Evolutionary conservation across 192 early-diverging fungal genomes (phyloP).

Genomic region (Umbelopsis isabellina): DNA sequence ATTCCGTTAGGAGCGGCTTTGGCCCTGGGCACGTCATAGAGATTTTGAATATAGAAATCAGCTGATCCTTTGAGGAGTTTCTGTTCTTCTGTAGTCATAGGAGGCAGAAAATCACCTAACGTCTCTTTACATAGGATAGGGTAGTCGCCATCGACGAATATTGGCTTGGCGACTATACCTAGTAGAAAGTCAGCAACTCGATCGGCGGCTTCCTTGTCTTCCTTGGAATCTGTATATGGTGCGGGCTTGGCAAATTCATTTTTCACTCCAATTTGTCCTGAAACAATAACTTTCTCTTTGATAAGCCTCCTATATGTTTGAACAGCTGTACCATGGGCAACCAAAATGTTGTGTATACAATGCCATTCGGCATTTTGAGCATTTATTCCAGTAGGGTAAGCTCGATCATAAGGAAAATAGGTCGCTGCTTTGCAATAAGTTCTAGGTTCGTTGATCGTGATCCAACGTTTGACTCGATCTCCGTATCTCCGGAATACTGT

Average conservation of each 20-base stretch:
- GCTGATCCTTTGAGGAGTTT: background rate
- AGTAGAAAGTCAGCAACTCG: background rate
- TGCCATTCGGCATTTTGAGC: background rate
- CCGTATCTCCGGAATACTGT: background rate
- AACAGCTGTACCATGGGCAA: constrained; percentile 4
- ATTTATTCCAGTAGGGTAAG: background rate
- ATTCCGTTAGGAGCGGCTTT: constrained; percentile 18
- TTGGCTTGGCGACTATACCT: background rate
- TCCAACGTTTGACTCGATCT: constrained; percentile 11
- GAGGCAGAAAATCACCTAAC: background rate
- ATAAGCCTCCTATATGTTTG: background rate
- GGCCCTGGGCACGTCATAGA: background rate
- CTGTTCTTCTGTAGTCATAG: constrained; percentile 2
- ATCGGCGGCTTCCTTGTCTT: background rate
- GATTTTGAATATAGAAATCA: constrained; percentile 1
- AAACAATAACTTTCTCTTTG: background rate
- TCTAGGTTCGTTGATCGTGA: constrained; percentile 11
- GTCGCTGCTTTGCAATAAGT: background rate
- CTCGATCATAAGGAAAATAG: background rate
- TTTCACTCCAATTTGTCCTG: background rate
- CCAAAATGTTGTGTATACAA: background rate
- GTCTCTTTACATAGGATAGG: background rate
- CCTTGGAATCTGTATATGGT: background rate
- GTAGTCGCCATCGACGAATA: constrained; percentile 1
- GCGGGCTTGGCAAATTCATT: background rate